Conservation (phyloP, 2,329 filamentous ascomycete genomes). For the Lasiodiplodia sp. region DNA sequence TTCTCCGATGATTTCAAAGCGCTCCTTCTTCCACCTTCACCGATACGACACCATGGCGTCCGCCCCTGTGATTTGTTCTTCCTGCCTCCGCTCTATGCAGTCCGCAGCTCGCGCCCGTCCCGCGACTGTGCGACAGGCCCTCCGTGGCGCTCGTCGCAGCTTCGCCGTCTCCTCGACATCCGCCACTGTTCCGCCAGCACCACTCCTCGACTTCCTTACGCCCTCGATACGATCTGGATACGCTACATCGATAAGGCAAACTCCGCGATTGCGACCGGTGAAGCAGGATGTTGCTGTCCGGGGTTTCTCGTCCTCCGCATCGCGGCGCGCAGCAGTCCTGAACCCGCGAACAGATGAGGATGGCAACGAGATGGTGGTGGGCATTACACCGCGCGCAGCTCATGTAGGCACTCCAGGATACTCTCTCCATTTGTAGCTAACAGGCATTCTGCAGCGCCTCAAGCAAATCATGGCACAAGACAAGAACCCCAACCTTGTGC, state of each 20-base stretch:
- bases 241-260: not conserved
- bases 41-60: slow-evolving; percentile 33
- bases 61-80: slow-evolving; percentile 40
- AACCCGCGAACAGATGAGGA: slow-evolving; percentile 84
- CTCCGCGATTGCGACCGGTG: not conserved
- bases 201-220: slow-evolving; percentile 13
- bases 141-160: slow-evolving; percentile 14
- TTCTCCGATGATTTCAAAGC: slow-evolving; percentile 27
- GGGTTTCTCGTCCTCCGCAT: slow-evolving; percentile 5
- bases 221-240: not conserved
- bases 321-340: slow-evolving; percentile 49
- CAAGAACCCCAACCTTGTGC: slow-evolving; percentile 77
- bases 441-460: slow-evolving; percentile 62
- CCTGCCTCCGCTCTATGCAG: slow-evolving; percentile 39
- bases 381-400: slow-evolving; percentile 83
- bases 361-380: slow-evolving; percentile 82
- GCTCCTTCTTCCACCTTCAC: not conserved
- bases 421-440: not conserved
- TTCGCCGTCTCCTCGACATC: slow-evolving; percentile 12
- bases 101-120: slow-evolving; percentile 15
- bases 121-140: not conserved
- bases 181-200: slow-evolving; percentile 14
- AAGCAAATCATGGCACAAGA: slow-evolving; percentile 65
- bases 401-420: slow-evolving; percentile 61
- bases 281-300: not conserved